These are phyloP conservation scores for Mycosarcoma maydis DNA, from an alignment of 1,284 basidiomycete species.

Conservation along the genomic window DNA sequence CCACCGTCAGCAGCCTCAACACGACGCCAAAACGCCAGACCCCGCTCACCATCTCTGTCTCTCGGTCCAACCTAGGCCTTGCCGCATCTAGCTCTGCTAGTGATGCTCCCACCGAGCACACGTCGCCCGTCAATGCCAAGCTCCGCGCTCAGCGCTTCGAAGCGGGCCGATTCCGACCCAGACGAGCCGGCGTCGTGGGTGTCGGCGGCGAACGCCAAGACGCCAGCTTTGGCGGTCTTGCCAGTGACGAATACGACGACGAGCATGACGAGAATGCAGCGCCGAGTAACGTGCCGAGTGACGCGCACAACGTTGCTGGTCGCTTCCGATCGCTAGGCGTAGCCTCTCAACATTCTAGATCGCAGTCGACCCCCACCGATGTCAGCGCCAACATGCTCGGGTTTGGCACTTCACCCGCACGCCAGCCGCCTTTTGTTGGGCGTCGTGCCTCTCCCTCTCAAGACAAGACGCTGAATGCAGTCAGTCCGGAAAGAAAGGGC, in stretches of 20 bases:
- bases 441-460: conserved; percentile 5
- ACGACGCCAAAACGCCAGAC: conserved; percentile 22
- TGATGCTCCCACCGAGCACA: conserved; percentile 8
- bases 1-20: conserved; percentile 14
- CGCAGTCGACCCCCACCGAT: conserved; percentile 23
- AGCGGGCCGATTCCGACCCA: conserved; percentile 19
- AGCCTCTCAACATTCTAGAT: conserved; percentile 19
- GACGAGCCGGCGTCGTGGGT: conserved; percentile 25
- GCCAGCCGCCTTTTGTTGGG: not conserved
- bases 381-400: conserved; percentile 18
- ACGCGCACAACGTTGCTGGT: conserved; percentile 6
- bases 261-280: conserved; percentile 32
- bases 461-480: conserved; percentile 1
- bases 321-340: conserved; percentile 20
- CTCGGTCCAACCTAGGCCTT: conserved; percentile 30
- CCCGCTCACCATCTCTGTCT: conserved; percentile 27
- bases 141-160: conserved; percentile 31
- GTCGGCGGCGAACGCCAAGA: conserved; percentile 21
- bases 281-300: conserved; percentile 10
- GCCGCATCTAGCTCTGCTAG: conserved; percentile 2
- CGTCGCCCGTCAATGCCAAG: conserved; percentile 22
- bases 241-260: conserved; percentile 14
- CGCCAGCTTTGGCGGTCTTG: conserved; percentile 11
- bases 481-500: conserved; percentile 22
- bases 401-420: conserved; percentile 4